Conservation (phyloP, 306 rosid species). For the Castanea sativa region DNA sequence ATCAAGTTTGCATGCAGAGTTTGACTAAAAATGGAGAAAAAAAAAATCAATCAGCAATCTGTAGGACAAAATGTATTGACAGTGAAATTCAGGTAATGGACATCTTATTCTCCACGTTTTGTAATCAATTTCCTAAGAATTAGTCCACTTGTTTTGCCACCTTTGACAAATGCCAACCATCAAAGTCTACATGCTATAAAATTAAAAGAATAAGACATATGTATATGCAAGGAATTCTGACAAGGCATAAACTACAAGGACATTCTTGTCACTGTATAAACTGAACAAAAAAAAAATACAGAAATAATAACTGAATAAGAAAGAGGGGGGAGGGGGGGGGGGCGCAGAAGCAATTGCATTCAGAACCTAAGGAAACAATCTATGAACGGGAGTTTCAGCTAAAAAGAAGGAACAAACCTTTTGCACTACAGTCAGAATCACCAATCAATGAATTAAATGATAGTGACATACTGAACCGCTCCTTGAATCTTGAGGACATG, state of each 20-base stretch:
- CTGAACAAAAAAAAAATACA: background rate
- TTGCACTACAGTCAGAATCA: slow-evolving; percentile 42
- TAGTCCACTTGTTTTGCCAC: background rate
- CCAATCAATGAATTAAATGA: slow-evolving; percentile 43
- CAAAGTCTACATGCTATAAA: background rate
- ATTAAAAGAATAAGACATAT: background rate
- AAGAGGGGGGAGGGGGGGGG: background rate
- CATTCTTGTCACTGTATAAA: background rate
- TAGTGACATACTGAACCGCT: slow-evolving; percentile 47
- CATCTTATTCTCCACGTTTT: background rate
- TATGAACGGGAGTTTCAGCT: background rate
- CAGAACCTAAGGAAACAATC: background rate
- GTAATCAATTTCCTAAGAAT: background rate
- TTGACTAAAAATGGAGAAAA: background rate
- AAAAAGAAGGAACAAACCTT: slow-evolving; percentile 44
- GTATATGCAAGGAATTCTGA: background rate
- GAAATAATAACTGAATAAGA: background rate
- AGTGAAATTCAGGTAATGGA: background rate
- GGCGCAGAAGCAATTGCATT: background rate
- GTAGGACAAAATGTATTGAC: background rate
- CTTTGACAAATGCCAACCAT: background rate
- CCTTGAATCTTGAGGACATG: slow-evolving; percentile 64
- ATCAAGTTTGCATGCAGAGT: background rate
- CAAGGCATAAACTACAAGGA: background rate
- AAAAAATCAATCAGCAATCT: background rate